Conservation (phyloP, 768 basidiomycete genomes). For the Guyanaporus albipodus region DNA sequence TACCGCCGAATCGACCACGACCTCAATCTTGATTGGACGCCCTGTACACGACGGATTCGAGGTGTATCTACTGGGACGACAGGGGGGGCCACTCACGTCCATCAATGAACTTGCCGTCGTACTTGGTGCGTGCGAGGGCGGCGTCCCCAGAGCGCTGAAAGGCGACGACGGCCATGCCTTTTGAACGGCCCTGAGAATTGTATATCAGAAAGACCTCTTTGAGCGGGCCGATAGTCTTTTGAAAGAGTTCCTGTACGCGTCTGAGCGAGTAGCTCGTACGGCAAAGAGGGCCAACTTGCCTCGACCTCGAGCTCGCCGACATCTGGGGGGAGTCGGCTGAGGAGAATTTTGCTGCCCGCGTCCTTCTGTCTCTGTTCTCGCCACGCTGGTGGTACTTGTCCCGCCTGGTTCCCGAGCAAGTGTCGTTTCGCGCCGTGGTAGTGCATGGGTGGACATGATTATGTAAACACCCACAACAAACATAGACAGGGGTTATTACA, state of each 20-base stretch:
- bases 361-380: constrained; percentile 38
- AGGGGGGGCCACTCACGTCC: constrained; percentile 36
- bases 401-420: constrained; percentile 55
- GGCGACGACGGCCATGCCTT: constrained; percentile 74
- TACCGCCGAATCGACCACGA: constrained; percentile 45
- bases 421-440: constrained; percentile 54
- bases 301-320: constrained; percentile 66
- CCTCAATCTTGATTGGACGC: constrained; percentile 62
- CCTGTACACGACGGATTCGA: constrained; percentile 35
- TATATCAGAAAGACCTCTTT: constrained; percentile 69
- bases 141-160: constrained; percentile 68
- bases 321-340: constrained; percentile 64
- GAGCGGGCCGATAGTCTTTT: constrained; percentile 71
- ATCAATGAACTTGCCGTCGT: constrained; percentile 75
- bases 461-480: constrained; percentile 8
- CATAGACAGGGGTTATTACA: constrained; percentile 1
- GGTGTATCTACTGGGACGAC: background rate
- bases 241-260: constrained; percentile 59
- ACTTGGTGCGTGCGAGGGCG: constrained; percentile 57
- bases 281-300: constrained; percentile 35
- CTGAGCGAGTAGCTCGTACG: background rate
- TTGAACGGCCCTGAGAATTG: constrained; percentile 71
- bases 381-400: constrained; percentile 61
- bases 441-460: background rate
- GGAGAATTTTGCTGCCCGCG: constrained; percentile 60